Evolutionary conservation across 2,329 filamentous ascomycete species (phyloP).

Genomic region (Ploettnerulaceae sp.): DNA sequence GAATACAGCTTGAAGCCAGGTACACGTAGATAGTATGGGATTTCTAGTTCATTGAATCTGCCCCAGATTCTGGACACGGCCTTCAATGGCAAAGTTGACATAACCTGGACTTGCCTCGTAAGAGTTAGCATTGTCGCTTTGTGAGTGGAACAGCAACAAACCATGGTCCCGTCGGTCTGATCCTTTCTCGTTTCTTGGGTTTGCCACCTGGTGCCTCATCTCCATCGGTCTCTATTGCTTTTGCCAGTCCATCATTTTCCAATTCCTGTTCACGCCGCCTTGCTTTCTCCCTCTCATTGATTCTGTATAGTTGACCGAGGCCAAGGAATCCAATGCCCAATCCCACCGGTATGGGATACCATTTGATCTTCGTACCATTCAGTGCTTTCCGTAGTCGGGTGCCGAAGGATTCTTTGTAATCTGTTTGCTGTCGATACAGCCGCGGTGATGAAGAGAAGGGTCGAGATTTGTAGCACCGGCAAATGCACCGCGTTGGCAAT

Average conservation of each 20-base stretch:
- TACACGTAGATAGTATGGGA: slow-evolving; percentile 65
- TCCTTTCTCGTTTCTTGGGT: slow-evolving; percentile 46
- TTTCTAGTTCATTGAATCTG: slow-evolving; percentile 65
- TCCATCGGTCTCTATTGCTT: slow-evolving; percentile 25
- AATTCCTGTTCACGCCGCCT: slow-evolving; percentile 35
- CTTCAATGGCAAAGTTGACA: slow-evolving; percentile 69
- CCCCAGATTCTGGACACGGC: slow-evolving; percentile 69
- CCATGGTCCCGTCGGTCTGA: slow-evolving; percentile 65
- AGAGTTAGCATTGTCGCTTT: slow-evolving; percentile 15
- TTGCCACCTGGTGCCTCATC: slow-evolving; percentile 41
- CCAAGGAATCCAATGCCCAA: slow-evolving; percentile 65
- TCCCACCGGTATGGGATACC: slow-evolving; percentile 67
- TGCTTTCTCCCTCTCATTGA: slow-evolving; percentile 46
- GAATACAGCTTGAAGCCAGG: slow-evolving; percentile 72
- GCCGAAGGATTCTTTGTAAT: slow-evolving; percentile 33
- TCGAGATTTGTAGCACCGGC: slow-evolving; percentile 22
- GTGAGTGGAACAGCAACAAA: slow-evolving; percentile 27
- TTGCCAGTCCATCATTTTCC: slow-evolving; percentile 34
- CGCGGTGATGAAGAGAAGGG: slow-evolving; percentile 29
- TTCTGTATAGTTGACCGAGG: slow-evolving; percentile 58
- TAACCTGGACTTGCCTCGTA: slow-evolving; percentile 62
- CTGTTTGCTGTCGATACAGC: slow-evolving; percentile 20
- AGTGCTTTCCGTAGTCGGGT: slow-evolving; percentile 52
- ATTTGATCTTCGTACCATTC: slow-evolving; percentile 60
- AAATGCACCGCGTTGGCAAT: slow-evolving; percentile 18